Base-by-base conservation (phyloP, 2,329 filamentous ascomycete genomes). In the Escovopsis weberi region DNA sequence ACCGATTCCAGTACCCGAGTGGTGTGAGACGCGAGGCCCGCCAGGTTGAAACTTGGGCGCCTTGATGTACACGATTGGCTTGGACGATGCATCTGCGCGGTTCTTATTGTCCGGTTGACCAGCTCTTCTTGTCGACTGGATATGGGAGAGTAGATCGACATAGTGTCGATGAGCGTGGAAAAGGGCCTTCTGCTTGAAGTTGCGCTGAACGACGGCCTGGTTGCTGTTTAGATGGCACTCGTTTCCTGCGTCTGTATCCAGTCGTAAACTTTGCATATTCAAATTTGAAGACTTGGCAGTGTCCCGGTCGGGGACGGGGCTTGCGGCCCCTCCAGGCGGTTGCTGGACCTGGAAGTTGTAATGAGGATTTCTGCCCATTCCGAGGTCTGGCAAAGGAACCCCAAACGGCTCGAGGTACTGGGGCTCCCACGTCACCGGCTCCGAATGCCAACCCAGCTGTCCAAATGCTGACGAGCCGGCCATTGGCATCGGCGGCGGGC, bases 91-190 rank as follows among this genome's bases (percentile, higher is more conserved):
- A 40, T 60, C 61, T 8, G 63, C 55, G 6, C 58, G 57, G 35
- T 62, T 58, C 23, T 59, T 56, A 18, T 55, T 55, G 47, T 64
- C 66, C 15, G 56, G 55, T 15, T 63, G 56, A 9, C 62, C 61
- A 2, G 64, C 58, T 51, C 68, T 78, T 44, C 75, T 78, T 18
- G 66, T 67, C 41, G 75, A 70, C 47, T 82, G 76, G 6, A 84
- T 65, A 48, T 75, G 76, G 9, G 75, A 63, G 4, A 88, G 63
- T 7, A 89, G 68, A 48, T 85, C 79, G 39, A 82, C 67, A 58
- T 88, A 88, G 30, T 80, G 73, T 49, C 70, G 70, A 56, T 87
- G 80, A n/a, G 82, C 83, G 62, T 78, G 79, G 12, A 72, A 66
- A 23, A 87, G 62, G 2, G 75, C 74, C 48, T 76, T 80, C 48